Evolutionary conservation across 2,329 filamentous ascomycete genomes (phyloP).

Genomic region (Arthrobotrys pseudoclavata): DNA sequence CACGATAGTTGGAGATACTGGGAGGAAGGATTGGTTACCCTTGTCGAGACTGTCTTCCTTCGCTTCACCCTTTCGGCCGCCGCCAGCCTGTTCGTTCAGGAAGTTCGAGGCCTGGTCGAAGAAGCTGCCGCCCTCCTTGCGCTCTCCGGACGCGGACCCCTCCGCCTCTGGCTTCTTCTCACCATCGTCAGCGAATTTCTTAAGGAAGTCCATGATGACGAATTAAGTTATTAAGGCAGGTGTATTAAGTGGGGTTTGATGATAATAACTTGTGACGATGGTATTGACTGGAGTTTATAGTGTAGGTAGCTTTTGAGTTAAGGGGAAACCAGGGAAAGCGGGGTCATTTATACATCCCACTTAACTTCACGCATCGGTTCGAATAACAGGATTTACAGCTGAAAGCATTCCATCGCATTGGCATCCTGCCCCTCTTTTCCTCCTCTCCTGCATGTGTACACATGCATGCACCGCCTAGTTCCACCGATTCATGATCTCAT

Average conservation of each 20-base stretch:
- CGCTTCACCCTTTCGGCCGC: constrained; percentile 81
- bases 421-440: constrained; percentile 36
- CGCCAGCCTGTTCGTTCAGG: constrained; percentile 79
- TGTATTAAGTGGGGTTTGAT: background rate
- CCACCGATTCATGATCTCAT: constrained; percentile 44
- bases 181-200: constrained; percentile 68
- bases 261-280: constrained; percentile 8
- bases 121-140: constrained; percentile 65
- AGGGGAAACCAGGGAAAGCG: constrained; percentile 23
- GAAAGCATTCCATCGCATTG: constrained; percentile 30
- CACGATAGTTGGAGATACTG: background rate
- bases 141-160: constrained; percentile 27
- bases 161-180: constrained; percentile 45
- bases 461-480: constrained; percentile 10
- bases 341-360: constrained; percentile 51
- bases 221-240: constrained; percentile 1
- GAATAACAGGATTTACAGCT: constrained; percentile 42
- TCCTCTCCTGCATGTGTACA: constrained; percentile 9
- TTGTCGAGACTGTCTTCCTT: constrained; percentile 88
- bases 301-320: background rate
- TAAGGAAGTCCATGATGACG: constrained; percentile 71
- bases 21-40: constrained; percentile 68
- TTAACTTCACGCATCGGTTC: background rate
- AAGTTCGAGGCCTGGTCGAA: constrained; percentile 62
- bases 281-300: background rate